These are phyloP conservation scores for Calcarisporium arbuscula DNA, from an alignment of 2,329 filamentous ascomycete genomes.

Conservation along the genomic window DNA sequence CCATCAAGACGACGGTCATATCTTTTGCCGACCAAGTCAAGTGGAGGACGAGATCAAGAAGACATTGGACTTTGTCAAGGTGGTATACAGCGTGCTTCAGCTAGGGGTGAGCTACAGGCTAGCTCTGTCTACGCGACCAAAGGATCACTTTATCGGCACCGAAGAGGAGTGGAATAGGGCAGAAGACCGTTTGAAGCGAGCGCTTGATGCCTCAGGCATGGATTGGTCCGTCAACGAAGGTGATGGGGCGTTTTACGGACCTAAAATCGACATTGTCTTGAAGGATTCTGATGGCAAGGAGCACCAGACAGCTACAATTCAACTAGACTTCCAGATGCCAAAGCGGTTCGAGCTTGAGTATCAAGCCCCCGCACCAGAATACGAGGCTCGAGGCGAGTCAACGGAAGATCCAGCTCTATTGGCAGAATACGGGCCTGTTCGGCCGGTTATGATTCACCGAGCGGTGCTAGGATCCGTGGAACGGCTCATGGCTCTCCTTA, in stretches of 20 bases:
- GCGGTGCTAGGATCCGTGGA: constrained; percentile 81
- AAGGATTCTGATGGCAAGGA: constrained; percentile 76
- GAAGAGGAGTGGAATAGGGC: constrained; percentile 54
- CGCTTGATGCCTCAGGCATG: constrained; percentile 59
- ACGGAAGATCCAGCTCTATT: constrained; percentile 42
- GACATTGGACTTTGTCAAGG: constrained; percentile 67
- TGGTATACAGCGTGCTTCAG: constrained; percentile 63
- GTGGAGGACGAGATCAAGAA: constrained; percentile 67
- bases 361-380: constrained; percentile 58
- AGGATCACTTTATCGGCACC: constrained; percentile 70
- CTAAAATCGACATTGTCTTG: constrained; percentile 84
- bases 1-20: constrained; percentile 87
- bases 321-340: constrained; percentile 84
- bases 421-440: constrained; percentile 49
- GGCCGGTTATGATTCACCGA: constrained; percentile 76
- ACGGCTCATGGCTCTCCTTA: constrained; percentile 75
- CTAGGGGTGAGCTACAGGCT: constrained; percentile 65
- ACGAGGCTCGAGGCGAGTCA: constrained; percentile 47
- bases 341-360: constrained; percentile 76
- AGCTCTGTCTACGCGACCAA: constrained; percentile 71
- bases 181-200: constrained; percentile 31
- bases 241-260: constrained; percentile 85
- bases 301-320: constrained; percentile 83
- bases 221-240: constrained; percentile 71
- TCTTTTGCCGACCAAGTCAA: constrained; percentile 76